Conservation (phyloP, 768 basidiomycete species). For the Termitomyces sp. region DNA sequence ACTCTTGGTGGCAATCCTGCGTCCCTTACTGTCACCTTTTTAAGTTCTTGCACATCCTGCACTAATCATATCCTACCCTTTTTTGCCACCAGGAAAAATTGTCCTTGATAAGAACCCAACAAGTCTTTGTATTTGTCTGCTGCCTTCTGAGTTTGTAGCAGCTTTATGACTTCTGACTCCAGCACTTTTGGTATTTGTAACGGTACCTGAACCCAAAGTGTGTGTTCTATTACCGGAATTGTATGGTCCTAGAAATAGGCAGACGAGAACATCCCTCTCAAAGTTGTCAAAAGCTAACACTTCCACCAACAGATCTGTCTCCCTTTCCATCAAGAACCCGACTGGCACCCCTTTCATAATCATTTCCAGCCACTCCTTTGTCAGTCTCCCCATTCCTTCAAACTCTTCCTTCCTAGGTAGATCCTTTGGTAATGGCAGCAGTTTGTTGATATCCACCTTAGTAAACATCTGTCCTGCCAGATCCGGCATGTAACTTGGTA, state of each 20-base stretch:
- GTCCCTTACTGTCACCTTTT: constrained; percentile 20
- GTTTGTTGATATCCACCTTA: constrained; percentile 4
- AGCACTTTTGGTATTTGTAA: constrained; percentile 24
- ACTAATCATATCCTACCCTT: background rate
- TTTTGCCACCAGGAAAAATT: background rate
- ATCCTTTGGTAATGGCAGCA: background rate
- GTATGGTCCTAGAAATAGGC: background rate
- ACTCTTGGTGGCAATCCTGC: constrained; percentile 20
- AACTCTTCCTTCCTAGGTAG: constrained; percentile 1
- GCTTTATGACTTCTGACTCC: constrained; percentile 15
- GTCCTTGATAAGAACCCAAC: background rate
- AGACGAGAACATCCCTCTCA: no score
- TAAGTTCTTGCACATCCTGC: background rate
- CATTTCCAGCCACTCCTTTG: constrained; percentile 11
- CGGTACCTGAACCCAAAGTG: constrained; percentile 24
- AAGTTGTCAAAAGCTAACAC: constrained; percentile 25
- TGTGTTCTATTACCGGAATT: constrained; percentile 29
- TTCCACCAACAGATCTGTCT: constrained; percentile 17
- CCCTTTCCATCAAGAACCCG: constrained; percentile 1
- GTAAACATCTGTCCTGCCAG: constrained; percentile 6
- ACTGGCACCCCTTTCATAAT: constrained; percentile 6
- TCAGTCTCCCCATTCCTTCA: constrained; percentile 5
- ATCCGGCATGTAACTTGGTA: constrained; percentile 22
- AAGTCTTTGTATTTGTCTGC: background rate
- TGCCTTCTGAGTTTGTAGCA: constrained; percentile 17